Evolutionary conservation across 2,329 filamentous ascomycete genomes (phyloP).

Genomic region (Alternaria angustiovoidea): DNA sequence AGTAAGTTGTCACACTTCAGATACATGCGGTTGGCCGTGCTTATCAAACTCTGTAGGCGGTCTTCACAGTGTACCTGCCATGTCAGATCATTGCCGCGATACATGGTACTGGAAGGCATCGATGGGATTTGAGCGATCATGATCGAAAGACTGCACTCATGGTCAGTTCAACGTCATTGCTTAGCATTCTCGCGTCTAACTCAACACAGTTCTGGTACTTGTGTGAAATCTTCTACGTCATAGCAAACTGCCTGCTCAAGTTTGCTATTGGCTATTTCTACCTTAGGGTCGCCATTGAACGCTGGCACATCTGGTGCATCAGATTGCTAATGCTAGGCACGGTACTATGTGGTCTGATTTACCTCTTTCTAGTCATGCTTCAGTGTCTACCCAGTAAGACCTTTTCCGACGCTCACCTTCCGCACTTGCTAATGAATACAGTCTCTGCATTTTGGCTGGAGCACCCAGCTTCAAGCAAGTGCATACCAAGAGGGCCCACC

Average conservation of each 20-base stretch:
- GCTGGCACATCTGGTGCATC: constrained; percentile 57
- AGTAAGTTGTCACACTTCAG: constrained; percentile 19
- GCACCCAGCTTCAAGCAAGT: constrained; percentile 50
- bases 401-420: background rate
- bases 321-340: constrained; percentile 58
- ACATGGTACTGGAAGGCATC: constrained; percentile 52
- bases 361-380: constrained; percentile 61
- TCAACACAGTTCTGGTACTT: constrained; percentile 60
- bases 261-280: constrained; percentile 63
- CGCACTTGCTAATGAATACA: background rate
- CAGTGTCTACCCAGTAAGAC: constrained; percentile 59
- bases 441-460: constrained; percentile 59
- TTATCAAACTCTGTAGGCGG: constrained; percentile 28
- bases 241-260: constrained; percentile 59
- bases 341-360: constrained; percentile 56
- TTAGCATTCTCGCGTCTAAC: constrained; percentile 18
- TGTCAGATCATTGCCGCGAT: constrained; percentile 51
- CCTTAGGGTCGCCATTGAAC: constrained; percentile 59
- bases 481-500: constrained; percentile 56
- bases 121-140: constrained; percentile 41
- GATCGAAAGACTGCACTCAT: constrained; percentile 42
- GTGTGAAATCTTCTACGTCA: constrained; percentile 64
- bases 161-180: constrained; percentile 20
- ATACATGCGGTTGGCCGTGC: background rate
- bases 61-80: constrained; percentile 53